Base-by-base conservation (phyloP, 352 stramenopile genomes). In the Phytophthora ohioensis region DNA sequence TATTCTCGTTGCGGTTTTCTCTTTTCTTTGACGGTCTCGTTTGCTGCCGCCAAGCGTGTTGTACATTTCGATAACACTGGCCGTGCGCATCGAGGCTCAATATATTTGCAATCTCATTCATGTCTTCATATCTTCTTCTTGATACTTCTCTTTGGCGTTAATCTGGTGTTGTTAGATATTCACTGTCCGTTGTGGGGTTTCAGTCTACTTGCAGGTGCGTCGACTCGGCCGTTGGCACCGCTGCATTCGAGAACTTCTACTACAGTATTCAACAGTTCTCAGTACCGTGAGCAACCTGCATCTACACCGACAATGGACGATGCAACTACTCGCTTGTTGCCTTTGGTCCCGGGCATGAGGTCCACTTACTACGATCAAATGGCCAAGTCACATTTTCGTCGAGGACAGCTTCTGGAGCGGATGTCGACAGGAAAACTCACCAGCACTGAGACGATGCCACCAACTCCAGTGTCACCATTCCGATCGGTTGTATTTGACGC, bases 391-490 rank as follows among this genome's bases (percentile, higher is more conserved):
- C 57, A 90, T 76, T 93, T 91, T 63, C 82, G 81, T 53, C 82
- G 83, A 35, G 75, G 77, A 15, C 84, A 93, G 46, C 57, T 90
- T 4, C 68, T 93, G n/a, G 73, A 90, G 65, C 79, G 82, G 39
- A 91, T 93, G 84, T 71, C 69, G 7, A 35, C 82, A 2, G 85
- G 85, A 46, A 87, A 90, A 69, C 56, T 72, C 21, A 71, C 64
- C 3, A 75, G 52, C 15, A 30, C 53, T 34, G 67, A 78, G 15
- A 59, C 54, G 30, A 52, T 58, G 17, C 57, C 53, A 10, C 11
- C 56, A 3, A 31, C 57, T 30, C 36, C 59, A 1, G 5, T 59
- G 4, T 51, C 41, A 12, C 30, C 52, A 11, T 67, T 66, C 17
- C 51, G 57, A 31, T 52, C 51, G 5, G 54, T 69, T 9, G 51